These are phyloP conservation scores for Stereum hirsutum DNA, from an alignment of 1,284 basidiomycete species.

Conservation along the genomic window DNA sequence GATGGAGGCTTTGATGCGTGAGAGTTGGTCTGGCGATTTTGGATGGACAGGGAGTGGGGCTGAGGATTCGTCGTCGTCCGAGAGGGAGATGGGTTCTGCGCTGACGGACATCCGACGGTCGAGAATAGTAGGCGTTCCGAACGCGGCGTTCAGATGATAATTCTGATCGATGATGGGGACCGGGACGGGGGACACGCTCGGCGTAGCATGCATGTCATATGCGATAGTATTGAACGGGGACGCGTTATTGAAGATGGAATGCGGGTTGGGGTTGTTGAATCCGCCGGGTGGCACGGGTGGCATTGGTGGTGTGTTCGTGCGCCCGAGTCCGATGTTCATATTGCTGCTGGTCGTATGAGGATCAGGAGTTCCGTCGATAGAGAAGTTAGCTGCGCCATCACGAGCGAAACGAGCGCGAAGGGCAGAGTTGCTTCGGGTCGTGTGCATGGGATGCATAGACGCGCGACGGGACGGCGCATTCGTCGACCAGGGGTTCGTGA, in stretches of 20 bases:
- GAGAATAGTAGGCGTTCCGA: no score
- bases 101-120: slow-evolving; percentile 91
- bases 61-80: slow-evolving; percentile 55
- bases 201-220: slow-evolving; percentile 38
- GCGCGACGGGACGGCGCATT: no score
- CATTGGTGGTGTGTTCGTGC: no score
- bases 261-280: slow-evolving; percentile 53
- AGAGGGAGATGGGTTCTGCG: slow-evolving; percentile 92
- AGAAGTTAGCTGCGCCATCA: slow-evolving; percentile 60
- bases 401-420: no score
- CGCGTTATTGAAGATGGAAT: no score
- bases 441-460: no score
- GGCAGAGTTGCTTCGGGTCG: no score
- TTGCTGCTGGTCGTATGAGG: slow-evolving; percentile 14
- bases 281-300: slow-evolving; percentile 32
- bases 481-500: slow-evolving; percentile 70
- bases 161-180: slow-evolving; percentile 62
- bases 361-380: slow-evolving; percentile 24
- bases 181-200: slow-evolving; percentile 33
- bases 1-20: slow-evolving; percentile 83
- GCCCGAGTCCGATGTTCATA: no score
- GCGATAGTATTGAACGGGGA: no score
- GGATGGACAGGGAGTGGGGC: slow-evolving; percentile 68
- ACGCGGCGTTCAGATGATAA: slow-evolving; percentile 52
- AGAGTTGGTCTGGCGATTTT: slow-evolving; percentile 81